phyloP scores from a whole-genome alignment of 441 rosid species.

The Isatis lusitanica region DNA sequence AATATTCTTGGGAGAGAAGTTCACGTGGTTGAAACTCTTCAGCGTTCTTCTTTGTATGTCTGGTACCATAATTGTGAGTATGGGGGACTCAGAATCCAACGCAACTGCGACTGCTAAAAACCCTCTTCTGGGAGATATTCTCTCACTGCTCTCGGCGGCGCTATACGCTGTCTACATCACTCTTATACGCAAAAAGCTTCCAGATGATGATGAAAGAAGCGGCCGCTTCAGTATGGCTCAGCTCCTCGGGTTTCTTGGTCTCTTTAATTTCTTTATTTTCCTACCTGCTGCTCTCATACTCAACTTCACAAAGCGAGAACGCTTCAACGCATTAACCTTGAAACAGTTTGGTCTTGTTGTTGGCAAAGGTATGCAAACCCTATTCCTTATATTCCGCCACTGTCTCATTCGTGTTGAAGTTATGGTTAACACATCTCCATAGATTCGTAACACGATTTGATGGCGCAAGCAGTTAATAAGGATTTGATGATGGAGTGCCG shows the following conservation, averaged over 20 bases:
- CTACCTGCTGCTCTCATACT: conserved; percentile 77
- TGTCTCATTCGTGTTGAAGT: neutral
- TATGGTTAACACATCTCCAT: neutral
- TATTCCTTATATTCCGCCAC: neutral
- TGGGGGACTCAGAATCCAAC: conserved; percentile 69
- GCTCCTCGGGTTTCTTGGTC: conserved; percentile 89
- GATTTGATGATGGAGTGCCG: conserved; percentile 1
- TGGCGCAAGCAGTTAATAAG: neutral
- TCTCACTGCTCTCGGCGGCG: conserved; percentile 76
- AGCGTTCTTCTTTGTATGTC: conserved; percentile 96
- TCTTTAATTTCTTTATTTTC: conserved; percentile 77
- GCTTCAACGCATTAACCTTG: conserved; percentile 57
- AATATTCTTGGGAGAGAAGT: conserved; percentile 76
- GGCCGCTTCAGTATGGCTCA: conserved; percentile 86
- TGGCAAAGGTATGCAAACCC: conserved; percentile 68
- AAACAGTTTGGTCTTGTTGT: conserved; percentile 73
- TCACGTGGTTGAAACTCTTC: conserved; percentile 81
- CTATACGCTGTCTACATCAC: conserved; percentile 84
- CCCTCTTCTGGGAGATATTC: conserved; percentile 80
- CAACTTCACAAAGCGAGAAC: conserved; percentile 68
- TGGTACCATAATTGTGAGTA: conserved; percentile 84
- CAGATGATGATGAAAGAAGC: conserved; percentile 77
- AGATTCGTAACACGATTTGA: neutral
- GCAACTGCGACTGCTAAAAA: conserved; percentile 51
- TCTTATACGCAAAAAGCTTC: conserved; percentile 78